These are phyloP conservation scores for Hypocrella siamensis DNA, from an alignment of 2,329 filamentous ascomycete species.

Conservation along the genomic window DNA sequence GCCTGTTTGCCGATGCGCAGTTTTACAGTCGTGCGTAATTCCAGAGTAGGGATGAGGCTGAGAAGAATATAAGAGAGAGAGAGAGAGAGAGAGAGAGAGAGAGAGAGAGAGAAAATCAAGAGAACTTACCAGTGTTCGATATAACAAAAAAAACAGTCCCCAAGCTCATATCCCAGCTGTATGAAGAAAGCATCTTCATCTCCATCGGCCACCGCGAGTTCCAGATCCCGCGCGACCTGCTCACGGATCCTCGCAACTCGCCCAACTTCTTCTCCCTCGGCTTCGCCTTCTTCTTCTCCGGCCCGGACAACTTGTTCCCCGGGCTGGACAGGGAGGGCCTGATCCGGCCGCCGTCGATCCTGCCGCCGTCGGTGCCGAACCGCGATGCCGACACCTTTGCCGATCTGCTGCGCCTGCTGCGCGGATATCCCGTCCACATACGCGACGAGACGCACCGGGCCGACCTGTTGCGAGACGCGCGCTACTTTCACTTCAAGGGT, in stretches of 20 bases:
- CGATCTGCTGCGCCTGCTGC: constrained; percentile 65
- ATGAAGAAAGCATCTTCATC: constrained; percentile 83
- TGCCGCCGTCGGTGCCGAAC: constrained; percentile 66
- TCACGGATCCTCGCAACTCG: constrained; percentile 72
- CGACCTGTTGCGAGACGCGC: constrained; percentile 67
- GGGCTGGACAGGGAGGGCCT: constrained; percentile 66
- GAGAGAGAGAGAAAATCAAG: background rate
- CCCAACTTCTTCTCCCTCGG: constrained; percentile 93
- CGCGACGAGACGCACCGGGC: constrained; percentile 60
- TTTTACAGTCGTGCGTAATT: constrained; percentile 63
- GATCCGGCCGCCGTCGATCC: constrained; percentile 72
- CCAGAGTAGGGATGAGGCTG: background rate
- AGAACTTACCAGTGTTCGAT: too few relatives aligned
- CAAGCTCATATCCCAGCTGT: constrained; percentile 76
- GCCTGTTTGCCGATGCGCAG: constrained; percentile 84
- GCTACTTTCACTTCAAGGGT: constrained; percentile 86
- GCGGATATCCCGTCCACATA: constrained; percentile 71
- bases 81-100: background rate
- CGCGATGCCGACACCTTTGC: constrained; percentile 72
- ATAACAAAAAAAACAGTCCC: too few relatives aligned
- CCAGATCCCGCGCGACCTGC: constrained; percentile 77
- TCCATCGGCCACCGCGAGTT: constrained; percentile 79
- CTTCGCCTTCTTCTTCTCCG: constrained; percentile 75
- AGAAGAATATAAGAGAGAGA: background rate
- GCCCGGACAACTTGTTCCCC: constrained; percentile 67